Evolutionary conservation across 2,329 filamentous ascomycete genomes (phyloP).

Genomic region (Graphium sp.): DNA sequence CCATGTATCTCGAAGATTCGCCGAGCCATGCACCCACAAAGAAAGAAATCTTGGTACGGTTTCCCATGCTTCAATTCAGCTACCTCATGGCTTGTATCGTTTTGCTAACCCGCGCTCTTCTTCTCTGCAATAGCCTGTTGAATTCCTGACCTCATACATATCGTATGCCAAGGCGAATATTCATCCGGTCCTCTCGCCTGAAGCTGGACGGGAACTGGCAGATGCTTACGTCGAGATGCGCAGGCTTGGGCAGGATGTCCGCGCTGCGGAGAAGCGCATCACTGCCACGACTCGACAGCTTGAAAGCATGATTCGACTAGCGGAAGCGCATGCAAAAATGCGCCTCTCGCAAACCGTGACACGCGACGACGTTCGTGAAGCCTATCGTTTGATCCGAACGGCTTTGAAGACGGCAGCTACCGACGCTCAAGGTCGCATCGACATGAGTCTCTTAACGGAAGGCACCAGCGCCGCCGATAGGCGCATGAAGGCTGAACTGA

Average conservation of each 20-base stretch:
- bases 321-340: constrained; percentile 98
- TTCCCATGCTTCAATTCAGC: constrained; percentile 6
- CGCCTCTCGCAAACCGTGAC: constrained; percentile 64
- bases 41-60: constrained; percentile 69
- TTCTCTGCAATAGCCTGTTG: constrained; percentile 47
- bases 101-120: constrained; percentile 3
- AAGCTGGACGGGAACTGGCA: constrained; percentile 71
- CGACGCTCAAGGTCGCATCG: constrained; percentile 79
- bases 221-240: constrained; percentile 89
- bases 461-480: constrained; percentile 84
- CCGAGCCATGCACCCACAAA: constrained; percentile 64
- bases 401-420: constrained; percentile 97
- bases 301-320: constrained; percentile 93
- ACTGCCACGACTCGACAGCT: constrained; percentile 93
- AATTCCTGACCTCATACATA: constrained; percentile 93
- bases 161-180: constrained; percentile 82
- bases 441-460: constrained; percentile 90
- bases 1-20: constrained; percentile 91
- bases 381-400: constrained; percentile 79
- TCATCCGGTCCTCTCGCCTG: constrained; percentile 65
- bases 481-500: constrained; percentile 58
- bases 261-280: constrained; percentile 83
- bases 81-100: neutral
- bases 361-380: constrained; percentile 70
- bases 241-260: constrained; percentile 74